Evolutionary conservation across 805 yeast genomes (phyloP).

Genomic region (Ogataea naganishii): DNA sequence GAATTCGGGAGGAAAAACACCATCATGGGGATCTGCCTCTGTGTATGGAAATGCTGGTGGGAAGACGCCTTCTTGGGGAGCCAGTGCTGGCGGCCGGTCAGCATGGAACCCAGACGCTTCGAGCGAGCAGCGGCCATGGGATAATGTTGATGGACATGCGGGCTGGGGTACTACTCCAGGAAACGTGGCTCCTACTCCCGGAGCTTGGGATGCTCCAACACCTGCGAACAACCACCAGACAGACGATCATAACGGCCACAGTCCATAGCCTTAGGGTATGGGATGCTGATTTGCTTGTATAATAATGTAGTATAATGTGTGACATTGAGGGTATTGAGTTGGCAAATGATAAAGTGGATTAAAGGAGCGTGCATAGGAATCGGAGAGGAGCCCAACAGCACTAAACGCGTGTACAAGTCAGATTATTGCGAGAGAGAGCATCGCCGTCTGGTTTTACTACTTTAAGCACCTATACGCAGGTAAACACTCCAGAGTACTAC

Average conservation of each 20-base stretch:
- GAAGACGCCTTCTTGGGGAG: slow-evolving; percentile 45
- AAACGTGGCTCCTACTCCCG: slow-evolving; percentile 26
- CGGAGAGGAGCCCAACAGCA: too few species aligned
- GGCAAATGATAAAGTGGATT: too few species aligned
- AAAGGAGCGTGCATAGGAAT: too few species aligned
- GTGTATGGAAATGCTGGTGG: slow-evolving; percentile 25
- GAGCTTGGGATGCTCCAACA: slow-evolving; percentile 40
- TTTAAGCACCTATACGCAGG: too few species aligned
- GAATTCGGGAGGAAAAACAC: slow-evolving; percentile 27
- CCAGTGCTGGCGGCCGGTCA: slow-evolving; percentile 33
- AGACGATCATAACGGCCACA: slow-evolving; percentile 10
- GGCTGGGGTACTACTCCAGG: slow-evolving; percentile 38
- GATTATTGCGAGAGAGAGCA: too few species aligned
- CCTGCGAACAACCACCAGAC: slow-evolving; percentile 19
- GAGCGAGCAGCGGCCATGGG: slow-evolving; percentile 35
- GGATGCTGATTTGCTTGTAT: too few species aligned
- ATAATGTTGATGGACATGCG: slow-evolving; percentile 19
- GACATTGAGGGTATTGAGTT: too few species aligned
- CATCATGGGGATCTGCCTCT: slow-evolving; percentile 22
- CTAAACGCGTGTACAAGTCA: too few species aligned
- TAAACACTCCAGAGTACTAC: too few species aligned
- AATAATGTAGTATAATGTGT: too few species aligned
- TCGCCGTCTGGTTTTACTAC: too few species aligned
- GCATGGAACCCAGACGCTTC: slow-evolving; percentile 27
- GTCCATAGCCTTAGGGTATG: slow-evolving; percentile 6